These are phyloP conservation scores for Lactarius vividus DNA, from an alignment of 768 basidiomycete species.

Conservation along the genomic window DNA sequence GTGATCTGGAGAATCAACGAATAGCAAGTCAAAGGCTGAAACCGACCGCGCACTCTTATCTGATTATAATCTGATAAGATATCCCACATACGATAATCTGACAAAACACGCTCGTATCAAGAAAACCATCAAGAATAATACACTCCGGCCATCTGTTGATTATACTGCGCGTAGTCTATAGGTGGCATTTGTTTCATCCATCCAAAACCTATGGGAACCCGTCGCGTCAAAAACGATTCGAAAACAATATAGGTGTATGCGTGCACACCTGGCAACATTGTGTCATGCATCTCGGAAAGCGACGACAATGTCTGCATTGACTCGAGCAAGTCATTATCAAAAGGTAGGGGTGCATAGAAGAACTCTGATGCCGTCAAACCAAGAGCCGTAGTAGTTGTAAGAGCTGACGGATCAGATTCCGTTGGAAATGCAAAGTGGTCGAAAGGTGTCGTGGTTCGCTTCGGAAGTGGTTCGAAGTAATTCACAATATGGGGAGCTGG, in stretches of 20 bases:
- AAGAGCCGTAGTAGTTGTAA: slow-evolving; percentile 1
- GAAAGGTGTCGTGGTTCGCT: slow-evolving; percentile 18
- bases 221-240: neutral
- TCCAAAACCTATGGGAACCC: slow-evolving; percentile 18
- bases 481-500: neutral
- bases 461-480: slow-evolving; percentile 27
- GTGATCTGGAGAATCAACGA: neutral
- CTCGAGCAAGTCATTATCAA: slow-evolving; percentile 24
- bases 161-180: slow-evolving; percentile 9
- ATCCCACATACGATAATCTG: neutral
- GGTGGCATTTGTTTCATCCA: slow-evolving; percentile 29
- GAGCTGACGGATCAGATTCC: neutral
- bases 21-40: neutral
- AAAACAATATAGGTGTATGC: neutral
- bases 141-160: slow-evolving; percentile 1
- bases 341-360: slow-evolving; percentile 26
- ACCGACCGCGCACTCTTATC: neutral
- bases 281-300: slow-evolving; percentile 12
- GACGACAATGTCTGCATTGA: slow-evolving; percentile 26
- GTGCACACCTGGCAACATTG: slow-evolving; percentile 24
- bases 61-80: neutral
- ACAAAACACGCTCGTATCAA: neutral
- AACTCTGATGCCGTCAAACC: slow-evolving; percentile 25
- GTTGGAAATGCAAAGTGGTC: slow-evolving; percentile 22
- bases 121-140: slow-evolving; percentile 6